Conservation (phyloP, 352 stramenopile species). For the Pythium oligandrum region DNA sequence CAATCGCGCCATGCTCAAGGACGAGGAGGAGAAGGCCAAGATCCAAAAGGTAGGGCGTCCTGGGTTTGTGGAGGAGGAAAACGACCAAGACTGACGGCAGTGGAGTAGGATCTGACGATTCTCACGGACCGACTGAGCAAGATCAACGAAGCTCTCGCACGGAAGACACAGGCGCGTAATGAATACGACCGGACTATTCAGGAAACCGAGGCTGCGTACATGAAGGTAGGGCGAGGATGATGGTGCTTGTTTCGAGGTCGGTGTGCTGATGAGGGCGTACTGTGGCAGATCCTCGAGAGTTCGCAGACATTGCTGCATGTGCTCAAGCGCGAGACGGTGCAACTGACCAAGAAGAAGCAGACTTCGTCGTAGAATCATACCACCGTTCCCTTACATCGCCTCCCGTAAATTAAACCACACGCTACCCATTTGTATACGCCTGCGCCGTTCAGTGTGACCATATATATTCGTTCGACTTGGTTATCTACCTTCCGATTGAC, state of each 20-base stretch:
- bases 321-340: conserved; percentile 91
- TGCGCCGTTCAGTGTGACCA: too few species aligned
- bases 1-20: conserved; percentile 90
- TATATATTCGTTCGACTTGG: not conserved
- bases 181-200: conserved; percentile 94
- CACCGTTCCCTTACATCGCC: too few species aligned
- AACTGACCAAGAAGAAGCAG: conserved; percentile 95
- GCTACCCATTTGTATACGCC: too few species aligned
- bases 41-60: conserved; percentile 79
- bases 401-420: too few species aligned
- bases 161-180: conserved; percentile 88
- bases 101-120: conserved; percentile 75
- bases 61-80: not conserved
- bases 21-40: conserved; percentile 93
- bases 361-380: conserved; percentile 50
- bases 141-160: conserved; percentile 89
- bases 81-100: not conserved
- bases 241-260: too few species aligned
- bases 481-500: conserved; percentile 1
- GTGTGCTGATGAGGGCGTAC: too few species aligned
- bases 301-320: conserved; percentile 94
- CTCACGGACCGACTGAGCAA: conserved; percentile 88
- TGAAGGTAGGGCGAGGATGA: conserved; percentile 54
- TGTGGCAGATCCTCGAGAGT: conserved; percentile 85
- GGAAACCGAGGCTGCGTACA: conserved; percentile 93